Conservation (phyloP, 2,329 filamentous ascomycete genomes). For the Xylariomycetidae sp. region DNA sequence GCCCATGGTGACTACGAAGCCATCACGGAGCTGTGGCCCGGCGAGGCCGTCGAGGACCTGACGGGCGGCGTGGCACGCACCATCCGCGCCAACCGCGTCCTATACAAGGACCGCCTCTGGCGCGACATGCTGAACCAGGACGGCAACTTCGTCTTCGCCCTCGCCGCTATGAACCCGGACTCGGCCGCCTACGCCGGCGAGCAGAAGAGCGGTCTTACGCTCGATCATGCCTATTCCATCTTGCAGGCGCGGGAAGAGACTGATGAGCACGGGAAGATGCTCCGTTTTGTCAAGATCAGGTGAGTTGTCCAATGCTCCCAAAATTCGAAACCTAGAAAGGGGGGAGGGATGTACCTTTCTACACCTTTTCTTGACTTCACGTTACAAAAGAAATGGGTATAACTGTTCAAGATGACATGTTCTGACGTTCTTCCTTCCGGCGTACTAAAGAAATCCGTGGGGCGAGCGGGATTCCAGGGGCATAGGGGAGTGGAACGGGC, state of each 20-base stretch:
- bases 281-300: constrained; percentile 40
- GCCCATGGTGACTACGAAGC: constrained; percentile 69
- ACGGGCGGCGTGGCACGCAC: constrained; percentile 64
- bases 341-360: too few species aligned
- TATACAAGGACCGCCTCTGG: constrained; percentile 77
- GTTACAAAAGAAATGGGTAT: too few species aligned
- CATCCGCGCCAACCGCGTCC: constrained; percentile 61
- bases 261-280: constrained; percentile 33
- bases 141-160: constrained; percentile 44
- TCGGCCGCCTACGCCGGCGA: constrained; percentile 33
- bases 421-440: constrained; percentile 59
- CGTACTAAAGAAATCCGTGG: constrained; percentile 70
- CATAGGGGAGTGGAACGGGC: constrained; percentile 72
- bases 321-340: not conserved
- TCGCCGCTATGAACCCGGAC: not conserved
- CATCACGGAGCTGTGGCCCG: constrained; percentile 63
- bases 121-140: constrained; percentile 70
- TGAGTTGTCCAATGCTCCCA: constrained; percentile 21
- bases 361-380: too few species aligned
- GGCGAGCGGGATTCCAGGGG: constrained; percentile 35
- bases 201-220: constrained; percentile 52
- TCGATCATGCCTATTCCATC: constrained; percentile 58
- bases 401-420: too few species aligned
- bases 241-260: constrained; percentile 50
- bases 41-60: constrained; percentile 56